phyloP scores from a whole-genome alignment of 345 rosid species.

The Hypericum androsaemum region DNA sequence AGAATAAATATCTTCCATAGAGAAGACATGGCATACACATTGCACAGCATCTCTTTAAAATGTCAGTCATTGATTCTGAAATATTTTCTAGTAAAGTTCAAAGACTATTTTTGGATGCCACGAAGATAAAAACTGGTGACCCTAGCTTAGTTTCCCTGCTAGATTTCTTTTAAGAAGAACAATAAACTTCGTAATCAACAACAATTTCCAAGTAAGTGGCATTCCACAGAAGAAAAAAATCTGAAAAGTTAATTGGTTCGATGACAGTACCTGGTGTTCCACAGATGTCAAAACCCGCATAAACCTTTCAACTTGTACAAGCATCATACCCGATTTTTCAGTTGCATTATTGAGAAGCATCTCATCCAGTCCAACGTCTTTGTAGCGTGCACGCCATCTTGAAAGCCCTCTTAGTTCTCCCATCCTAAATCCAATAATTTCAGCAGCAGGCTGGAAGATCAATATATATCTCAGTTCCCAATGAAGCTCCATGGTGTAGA shows the following conservation, averaged over 20 bases:
- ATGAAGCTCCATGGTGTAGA: constrained; percentile 16
- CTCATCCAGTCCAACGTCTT: constrained; percentile 74
- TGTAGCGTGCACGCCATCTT: constrained; percentile 79
- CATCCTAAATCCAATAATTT: constrained; percentile 84
- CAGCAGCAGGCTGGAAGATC: constrained; percentile 84
- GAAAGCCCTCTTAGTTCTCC: constrained; percentile 92
- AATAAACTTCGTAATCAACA: neutral
- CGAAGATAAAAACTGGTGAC: no score
- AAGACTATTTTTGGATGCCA: no score
- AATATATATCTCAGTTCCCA: constrained; percentile 27
- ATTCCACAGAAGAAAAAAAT: neutral
- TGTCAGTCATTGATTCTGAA: no score
- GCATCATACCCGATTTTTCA: constrained; percentile 66
- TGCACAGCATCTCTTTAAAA: neutral
- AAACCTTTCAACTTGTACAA: constrained; percentile 77
- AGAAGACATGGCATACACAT: neutral
- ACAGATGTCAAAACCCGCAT: constrained; percentile 74
- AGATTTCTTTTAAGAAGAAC: no score
- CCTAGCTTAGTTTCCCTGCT: no score
- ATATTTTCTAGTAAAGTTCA: no score
- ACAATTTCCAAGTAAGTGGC: neutral
- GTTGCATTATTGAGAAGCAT: constrained; percentile 50
- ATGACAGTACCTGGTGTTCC: constrained; percentile 59
- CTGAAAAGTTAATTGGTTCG: neutral
- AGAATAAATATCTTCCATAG: neutral